phyloP scores from a whole-genome alignment of 495 filamentous ascomycete species.

The Coniosporium apollinis region DNA sequence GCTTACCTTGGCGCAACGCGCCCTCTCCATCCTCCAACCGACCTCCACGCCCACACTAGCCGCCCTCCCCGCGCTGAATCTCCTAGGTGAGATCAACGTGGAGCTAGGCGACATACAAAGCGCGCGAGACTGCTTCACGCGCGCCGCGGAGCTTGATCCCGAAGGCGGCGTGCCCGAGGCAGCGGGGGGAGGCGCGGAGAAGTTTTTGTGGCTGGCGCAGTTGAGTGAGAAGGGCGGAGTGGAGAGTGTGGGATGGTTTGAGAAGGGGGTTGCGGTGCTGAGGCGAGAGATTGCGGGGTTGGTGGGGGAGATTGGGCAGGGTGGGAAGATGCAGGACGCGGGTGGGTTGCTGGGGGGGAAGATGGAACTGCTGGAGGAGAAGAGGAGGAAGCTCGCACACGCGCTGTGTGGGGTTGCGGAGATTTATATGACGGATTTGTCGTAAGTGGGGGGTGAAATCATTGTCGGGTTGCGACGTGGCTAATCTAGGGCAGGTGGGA shows the following conservation, averaged over 20 bases:
- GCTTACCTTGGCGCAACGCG: conserved; percentile 43
- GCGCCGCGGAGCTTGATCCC: conserved; percentile 55
- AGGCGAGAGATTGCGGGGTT: conserved; percentile 43
- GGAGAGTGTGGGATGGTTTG: conserved; percentile 77
- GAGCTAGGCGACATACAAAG: conserved; percentile 64
- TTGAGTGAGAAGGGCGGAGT: conserved; percentile 71
- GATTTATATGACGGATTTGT: conserved; percentile 96
- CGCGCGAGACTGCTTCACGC: conserved; percentile 50
- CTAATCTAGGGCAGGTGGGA: conserved; percentile 45
- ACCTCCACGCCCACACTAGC: conserved; percentile 24
- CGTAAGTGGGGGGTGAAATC: conserved; percentile 21
- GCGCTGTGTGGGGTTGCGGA: conserved; percentile 82
- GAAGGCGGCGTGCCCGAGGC: conserved; percentile 43
- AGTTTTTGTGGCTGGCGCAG: conserved; percentile 92
- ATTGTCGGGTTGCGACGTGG: not conserved
- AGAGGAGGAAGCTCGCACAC: conserved; percentile 61
- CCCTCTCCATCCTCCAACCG: conserved; percentile 34
- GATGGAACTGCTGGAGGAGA: conserved; percentile 45
- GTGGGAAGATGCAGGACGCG: too few species aligned
- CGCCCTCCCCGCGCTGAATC: conserved; percentile 48
- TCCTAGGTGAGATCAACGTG: conserved; percentile 71
- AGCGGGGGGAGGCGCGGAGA: conserved; percentile 71
- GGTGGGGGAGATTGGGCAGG: conserved; percentile 20
- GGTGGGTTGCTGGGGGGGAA: conserved; percentile 23
- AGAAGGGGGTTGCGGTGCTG: conserved; percentile 57